Evolutionary conservation across 306 rosid genomes (phyloP), one percentile per base, ranked within the genome.

Genomic region (Rosa rugosa): DNA sequence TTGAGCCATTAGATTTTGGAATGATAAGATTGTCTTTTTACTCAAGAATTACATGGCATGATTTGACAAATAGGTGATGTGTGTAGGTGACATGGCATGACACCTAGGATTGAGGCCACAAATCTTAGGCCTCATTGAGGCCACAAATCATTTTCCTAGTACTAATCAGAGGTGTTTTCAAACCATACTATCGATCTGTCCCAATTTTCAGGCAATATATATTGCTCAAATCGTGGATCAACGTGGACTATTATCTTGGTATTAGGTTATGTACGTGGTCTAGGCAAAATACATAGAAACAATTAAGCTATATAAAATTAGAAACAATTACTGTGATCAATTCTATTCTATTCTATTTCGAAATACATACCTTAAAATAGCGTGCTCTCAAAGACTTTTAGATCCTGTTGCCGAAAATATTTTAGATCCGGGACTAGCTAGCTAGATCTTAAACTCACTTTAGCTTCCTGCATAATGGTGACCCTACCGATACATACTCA

Each of bases 151-250:
- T n/a, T n/a, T n/a, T n/a, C n/a, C n/a, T 4, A 56, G 62, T 56
- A 2, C 4, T 40, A 40, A 40, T 40, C 44, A 40, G 44, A 40
- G 44, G 44, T 40, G 51, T 56, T 56, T 56, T 56, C 62, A 56
- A 20, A 56, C 62, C 12, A 56, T 20, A n/a, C 57, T n/a, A 56
- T 56, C 62, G 62, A 56, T 56, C 62, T 56, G 62, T n/a, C 27
- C 27, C 62, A n/a, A n/a, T 20, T 2, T 56, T 56, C 62, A 56
- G 62, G 62, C 62, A 54, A 54, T 56, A 56, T 23, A 56, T 56
- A 56, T 56, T 56, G 62, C 62, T 56, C 62, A 56, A 56, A 56
- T n/a, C 62, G 27, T 56, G 62, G 62, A n/a, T 20, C 25, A 56
- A 8, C 11, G 11, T 7, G 62, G 25, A n/a, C 12, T 56, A 56